Evolutionary conservation across 164 flowering plant species (phyloP).

Genomic region (Protea cynaroides): DNA sequence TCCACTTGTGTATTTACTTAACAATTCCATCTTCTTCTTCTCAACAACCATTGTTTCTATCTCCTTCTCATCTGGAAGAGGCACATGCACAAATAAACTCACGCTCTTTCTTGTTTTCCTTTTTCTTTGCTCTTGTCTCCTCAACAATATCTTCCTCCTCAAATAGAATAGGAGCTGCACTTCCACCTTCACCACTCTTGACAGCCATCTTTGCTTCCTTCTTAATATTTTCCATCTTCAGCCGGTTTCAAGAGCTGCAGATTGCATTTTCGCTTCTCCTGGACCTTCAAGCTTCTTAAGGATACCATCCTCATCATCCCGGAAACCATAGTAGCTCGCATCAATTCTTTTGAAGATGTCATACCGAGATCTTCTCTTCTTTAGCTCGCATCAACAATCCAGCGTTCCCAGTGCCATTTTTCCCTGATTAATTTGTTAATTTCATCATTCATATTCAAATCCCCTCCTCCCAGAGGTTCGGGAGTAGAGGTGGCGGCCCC

Average conservation of each 20-base stretch:
- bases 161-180: slow-evolving; percentile 40
- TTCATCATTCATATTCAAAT: slow-evolving; percentile 92
- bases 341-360: slow-evolving; percentile 34
- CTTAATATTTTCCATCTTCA: slow-evolving; percentile 59
- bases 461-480: too few species aligned
- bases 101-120: slow-evolving; percentile 38
- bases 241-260: slow-evolving; percentile 59
- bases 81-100: slow-evolving; percentile 85
- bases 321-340: slow-evolving; percentile 39
- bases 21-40: slow-evolving; percentile 89
- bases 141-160: slow-evolving; percentile 85
- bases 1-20: slow-evolving; percentile 73
- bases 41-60: slow-evolving; percentile 88
- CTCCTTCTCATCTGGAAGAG: slow-evolving; percentile 90
- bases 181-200: slow-evolving; percentile 74
- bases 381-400: slow-evolving; percentile 81
- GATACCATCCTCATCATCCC: slow-evolving; percentile 92
- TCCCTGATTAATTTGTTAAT: slow-evolving; percentile 88
- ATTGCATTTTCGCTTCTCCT: slow-evolving; percentile 66
- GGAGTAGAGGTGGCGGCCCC: too few species aligned
- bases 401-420: slow-evolving; percentile 81
- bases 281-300: slow-evolving; percentile 66
- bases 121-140: slow-evolving; percentile 48
- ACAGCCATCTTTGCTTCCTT: slow-evolving; percentile 74
- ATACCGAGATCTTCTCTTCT: slow-evolving; percentile 73